Evolutionary conservation across 495 filamentous ascomycete species (phyloP), one percentile per base, ranked within the genome.

Genomic region (Xylaria curta): DNA sequence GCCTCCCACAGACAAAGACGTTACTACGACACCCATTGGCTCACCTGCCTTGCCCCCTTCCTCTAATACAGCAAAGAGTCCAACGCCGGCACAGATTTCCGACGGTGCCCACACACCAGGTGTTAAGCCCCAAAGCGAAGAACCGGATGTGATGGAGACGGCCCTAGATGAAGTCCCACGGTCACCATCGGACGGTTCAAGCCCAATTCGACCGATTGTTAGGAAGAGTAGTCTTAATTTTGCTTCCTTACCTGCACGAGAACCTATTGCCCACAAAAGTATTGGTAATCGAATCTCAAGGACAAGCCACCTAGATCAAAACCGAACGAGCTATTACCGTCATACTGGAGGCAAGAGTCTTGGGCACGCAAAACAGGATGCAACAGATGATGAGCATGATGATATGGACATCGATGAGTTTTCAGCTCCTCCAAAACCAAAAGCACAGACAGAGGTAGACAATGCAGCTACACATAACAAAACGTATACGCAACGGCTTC

Each of bases 221-320:
- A 91, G 95, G 44, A 97, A 97, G 84, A 97, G 94, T 80, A 98
- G 95, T 75, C 85, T 98, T 63, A 95, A 90, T 63, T 98, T 99
- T 81, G 92, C 97, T 15, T 93, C 96, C 3, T 84, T 99, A 4
- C 96, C 96, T 63, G 93, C 95, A 9, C 90, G 96, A 49, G 95
- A 98, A 77, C 96, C 95, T 36, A 83, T 97, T 51, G 89, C 89
- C 24, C 89, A 93, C 80, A 95, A 94, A 80, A 90, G 95, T 74
- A 88, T 91, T 42, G 92, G 92, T 38, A 86, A 88, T 38, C 86
- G 92, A 40, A 78, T 88, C 28, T 95, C 94, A 46, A 85, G 93
- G 72, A 93, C 90, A 2, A 97, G 93, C 74, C 91, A 97, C 73
- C 76, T 94, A 46, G 94, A 97, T 46, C 87, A 90, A 69, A 81